Base-by-base conservation (phyloP, 2,329 filamentous ascomycete species). In the Fusarium stilboides region DNA sequence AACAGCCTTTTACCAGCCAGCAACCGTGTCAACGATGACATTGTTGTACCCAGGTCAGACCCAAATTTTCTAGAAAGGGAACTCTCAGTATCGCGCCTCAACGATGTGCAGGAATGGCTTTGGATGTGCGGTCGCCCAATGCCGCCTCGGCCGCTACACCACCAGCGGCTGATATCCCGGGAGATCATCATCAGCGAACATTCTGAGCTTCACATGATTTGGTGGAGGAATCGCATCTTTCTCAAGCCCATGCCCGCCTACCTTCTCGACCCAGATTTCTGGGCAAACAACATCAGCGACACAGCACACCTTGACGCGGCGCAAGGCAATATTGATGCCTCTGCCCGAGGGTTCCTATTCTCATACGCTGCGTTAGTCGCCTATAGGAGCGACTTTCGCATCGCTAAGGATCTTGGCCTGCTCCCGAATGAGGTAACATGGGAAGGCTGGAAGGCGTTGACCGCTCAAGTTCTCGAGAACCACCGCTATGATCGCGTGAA, bases 171-270 rank as follows among this genome's bases (percentile, higher is more conserved):
- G 17, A 65, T 79, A 31, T 70, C 61, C 1, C 73, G 79, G 42
- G 75, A 80, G 2, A 78, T 82, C 37, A 57, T 73, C 36, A 68
- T 82, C 49, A 80, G 78, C 19, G 81, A 83, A 52, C 75, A 74
- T 15, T 70, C 79, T 12, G 77, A 80, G 26, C 72, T 82, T 24
- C 81, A 82, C 49, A 77, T 82, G 43, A 70, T 83, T 31, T 83
- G 80, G 81, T 74, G 76, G 46, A 76, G 75, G 19, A 75, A 77
- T 13, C 75, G 78, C 42, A 81, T 83, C 20, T 74, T 73, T 42
- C 45, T 83, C 13, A 83, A 83, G 58, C 80, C 81, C 1, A 61
- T 82, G 2, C 84, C 84, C 1, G 57, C 71, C 2, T 85, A 78
- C 47, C 74, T 84, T 1, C 73, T 84, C 0, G 75, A 75, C 28